A percentile compares a stretch with the other conserved stretches of the same genome.
phyloP scores from a whole-genome alignment of 1,139 yeast species.

The Sugiyamaella paludigena region DNA sequence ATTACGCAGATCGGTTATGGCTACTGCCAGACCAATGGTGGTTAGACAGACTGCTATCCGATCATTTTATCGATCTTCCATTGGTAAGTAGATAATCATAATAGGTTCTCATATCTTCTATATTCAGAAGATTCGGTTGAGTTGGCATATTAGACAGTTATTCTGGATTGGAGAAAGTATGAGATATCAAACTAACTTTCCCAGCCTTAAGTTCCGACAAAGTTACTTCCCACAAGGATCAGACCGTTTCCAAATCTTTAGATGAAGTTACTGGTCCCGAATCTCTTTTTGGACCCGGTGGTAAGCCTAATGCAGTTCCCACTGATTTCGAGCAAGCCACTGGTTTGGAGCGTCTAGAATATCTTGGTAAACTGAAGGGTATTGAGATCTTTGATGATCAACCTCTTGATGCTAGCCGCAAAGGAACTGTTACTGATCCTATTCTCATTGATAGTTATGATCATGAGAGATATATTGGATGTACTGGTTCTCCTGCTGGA shows the following conservation, averaged over 20 bases:
- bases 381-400: constrained; percentile 90
- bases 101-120: too few species aligned
- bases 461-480: constrained; percentile 93
- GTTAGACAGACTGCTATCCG: constrained; percentile 2
- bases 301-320: constrained; percentile 78
- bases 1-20: constrained; percentile 9
- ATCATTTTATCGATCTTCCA: constrained; percentile 9
- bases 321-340: constrained; percentile 95
- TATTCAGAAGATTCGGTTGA: too few species aligned
- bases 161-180: too few species aligned
- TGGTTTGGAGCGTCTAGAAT: constrained; percentile 95
- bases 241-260: constrained; percentile 41
- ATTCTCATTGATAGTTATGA: constrained; percentile 86
- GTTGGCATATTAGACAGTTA: too few species aligned
- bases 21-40: constrained; percentile 6
- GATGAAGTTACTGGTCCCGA: constrained; percentile 79
- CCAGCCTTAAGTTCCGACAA: constrained; percentile 7
- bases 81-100: background rate
- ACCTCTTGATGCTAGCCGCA: constrained; percentile 84
- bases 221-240: constrained; percentile 7
- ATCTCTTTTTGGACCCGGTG: constrained; percentile 88
- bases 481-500: constrained; percentile 95
- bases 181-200: background rate
- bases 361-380: constrained; percentile 94
- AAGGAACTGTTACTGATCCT: constrained; percentile 86